Evolutionary conservation across 805 yeast species (phyloP).

Genomic region (Hanseniaspora vineae): DNA sequence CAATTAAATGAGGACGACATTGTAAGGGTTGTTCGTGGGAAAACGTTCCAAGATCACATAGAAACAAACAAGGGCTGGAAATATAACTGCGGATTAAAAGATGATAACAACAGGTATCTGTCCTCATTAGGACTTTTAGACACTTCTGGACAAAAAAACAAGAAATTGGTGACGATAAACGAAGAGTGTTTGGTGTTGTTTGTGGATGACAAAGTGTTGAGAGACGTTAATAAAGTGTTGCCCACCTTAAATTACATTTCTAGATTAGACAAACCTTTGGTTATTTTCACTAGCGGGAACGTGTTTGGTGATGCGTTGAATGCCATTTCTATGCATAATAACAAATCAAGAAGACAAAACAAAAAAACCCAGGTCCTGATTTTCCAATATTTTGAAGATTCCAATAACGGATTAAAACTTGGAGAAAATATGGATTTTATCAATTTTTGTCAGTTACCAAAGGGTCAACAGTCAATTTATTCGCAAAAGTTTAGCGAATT

Average conservation of each 20-base stretch:
- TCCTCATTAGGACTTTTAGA: slow-evolving; percentile 15
- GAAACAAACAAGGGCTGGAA: slow-evolving; percentile 23
- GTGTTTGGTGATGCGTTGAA: slow-evolving; percentile 19
- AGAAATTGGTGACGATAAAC: slow-evolving; percentile 15
- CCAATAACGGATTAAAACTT: slow-evolving; percentile 9
- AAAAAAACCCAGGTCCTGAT: slow-evolving; percentile 11
- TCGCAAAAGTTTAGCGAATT: slow-evolving; percentile 17
- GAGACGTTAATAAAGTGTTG: slow-evolving; percentile 16
- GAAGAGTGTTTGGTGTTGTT: slow-evolving; percentile 12
- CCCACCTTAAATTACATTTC: slow-evolving; percentile 18
- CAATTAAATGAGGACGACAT: slow-evolving; percentile 17
- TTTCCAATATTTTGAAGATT: slow-evolving; percentile 12
- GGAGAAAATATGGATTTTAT: slow-evolving; percentile 17
- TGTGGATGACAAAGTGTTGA: slow-evolving; percentile 17
- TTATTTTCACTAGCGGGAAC: slow-evolving; percentile 17
- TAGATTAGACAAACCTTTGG: slow-evolving; percentile 12
- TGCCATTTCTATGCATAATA: slow-evolving; percentile 19
- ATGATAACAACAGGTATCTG: slow-evolving; percentile 18
- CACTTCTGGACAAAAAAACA: slow-evolving; percentile 7
- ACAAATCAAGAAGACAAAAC: slow-evolving; percentile 17
- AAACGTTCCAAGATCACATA: slow-evolving; percentile 14
- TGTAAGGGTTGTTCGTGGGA: slow-evolving; percentile 20
- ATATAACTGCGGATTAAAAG: slow-evolving; percentile 15
- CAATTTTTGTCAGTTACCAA: slow-evolving; percentile 17
- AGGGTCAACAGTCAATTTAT: slow-evolving; percentile 15